Evolutionary conservation across 208 protist genomes (phyloP), one percentile per base, ranked within the genome.

Genomic region (Acanthamoeba comandoni): DNA sequence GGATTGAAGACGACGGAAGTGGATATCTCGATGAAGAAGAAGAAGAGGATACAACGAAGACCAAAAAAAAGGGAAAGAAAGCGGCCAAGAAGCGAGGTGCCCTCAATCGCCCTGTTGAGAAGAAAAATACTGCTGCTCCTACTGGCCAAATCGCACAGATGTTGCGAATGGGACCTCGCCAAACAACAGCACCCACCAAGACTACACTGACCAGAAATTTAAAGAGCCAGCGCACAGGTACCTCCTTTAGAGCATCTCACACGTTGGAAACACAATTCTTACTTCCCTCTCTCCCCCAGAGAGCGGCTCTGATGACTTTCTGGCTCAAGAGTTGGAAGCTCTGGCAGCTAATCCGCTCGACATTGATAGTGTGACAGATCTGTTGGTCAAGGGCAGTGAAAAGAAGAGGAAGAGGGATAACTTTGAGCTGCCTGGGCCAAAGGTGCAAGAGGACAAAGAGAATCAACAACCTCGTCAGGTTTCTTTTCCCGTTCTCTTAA

Each of bases 1-100:
- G 71, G 71, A 55, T 80, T 29, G 71, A 80, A 57, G 71, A 80
- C 39, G 71, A 80, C 71, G 71, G 71, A n/a, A 80, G 49, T 9
- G 69, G 69, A 8, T 43, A 52, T 11, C 55, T 55, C 17, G 29
- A 9, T 24, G 53, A 87, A 22, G 60, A 87, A 43, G 60, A 87
- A 0, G 79, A 87, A 80, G 49, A 80, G 12, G 79, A 87, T 8
- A 52, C 62, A 62, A 62, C 19, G 55, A 62, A 62, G n/a, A 87
- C 7, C 31, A 87, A 87, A 31, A 87, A 87, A 22, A 39, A 2
- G 53, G 22, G 9, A 9, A 69, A 52, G 17, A 87, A 87, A 31
- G 35, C 51, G 22, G 55, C 79, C 2, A 64, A 57, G 24, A 80
- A 58, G 71, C 53, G 71, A 80, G 71, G 71, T 26, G 71, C 48